Base-by-base conservation (phyloP, 345 rosid genomes). In the Atalantia buxifolia region DNA sequence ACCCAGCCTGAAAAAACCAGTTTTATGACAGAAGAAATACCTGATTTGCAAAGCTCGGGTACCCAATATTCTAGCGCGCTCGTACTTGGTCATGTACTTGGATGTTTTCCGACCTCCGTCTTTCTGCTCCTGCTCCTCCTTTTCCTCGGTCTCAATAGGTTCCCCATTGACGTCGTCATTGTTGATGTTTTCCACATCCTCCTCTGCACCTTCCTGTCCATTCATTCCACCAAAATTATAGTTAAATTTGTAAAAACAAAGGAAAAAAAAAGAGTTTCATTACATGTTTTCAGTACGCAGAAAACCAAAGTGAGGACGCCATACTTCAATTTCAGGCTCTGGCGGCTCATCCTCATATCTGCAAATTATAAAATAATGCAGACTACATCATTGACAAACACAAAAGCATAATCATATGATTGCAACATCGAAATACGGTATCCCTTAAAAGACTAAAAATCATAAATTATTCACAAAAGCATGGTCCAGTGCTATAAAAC, bases 331-430 rank as follows among this genome's bases (percentile, higher is more conserved):
- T 42, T 95, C 97, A 45, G 96, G 94, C 92, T 95, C 95, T 10
- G 82, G 78, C 40, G 98, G 98, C 89, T 92, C 98, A 30, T 95
- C 98, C 74, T 91, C 97, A 25, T 95, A 93, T 50, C 98, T 92
- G 86, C 79, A 88, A 64, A 30, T 74, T 78, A 22, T 19, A 36
- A 68, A 24, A 7, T 2, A 83, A 60, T 3, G 45, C 63, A 3
- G 60, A 65, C 77, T 40, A 79, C 55, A 27, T 78, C 56, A 12
- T 7, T 22, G 40, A 66, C 8, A 5, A 22, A 9, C 53, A 12
- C 36, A 28, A 18, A 40, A 38, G 35, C 33, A 36, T 18, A 80
- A 27, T 45, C 9, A 55, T 27, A 36, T 14, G 21, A 59, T 38
- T 36, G 30, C 40, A 40, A 62, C 59, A 40, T 45, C 2, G 12